Evolutionary conservation across 768 basidiomycete species (phyloP), one percentile per base, ranked within the genome.

Genomic region (Leccinellum rugosiceps): DNA sequence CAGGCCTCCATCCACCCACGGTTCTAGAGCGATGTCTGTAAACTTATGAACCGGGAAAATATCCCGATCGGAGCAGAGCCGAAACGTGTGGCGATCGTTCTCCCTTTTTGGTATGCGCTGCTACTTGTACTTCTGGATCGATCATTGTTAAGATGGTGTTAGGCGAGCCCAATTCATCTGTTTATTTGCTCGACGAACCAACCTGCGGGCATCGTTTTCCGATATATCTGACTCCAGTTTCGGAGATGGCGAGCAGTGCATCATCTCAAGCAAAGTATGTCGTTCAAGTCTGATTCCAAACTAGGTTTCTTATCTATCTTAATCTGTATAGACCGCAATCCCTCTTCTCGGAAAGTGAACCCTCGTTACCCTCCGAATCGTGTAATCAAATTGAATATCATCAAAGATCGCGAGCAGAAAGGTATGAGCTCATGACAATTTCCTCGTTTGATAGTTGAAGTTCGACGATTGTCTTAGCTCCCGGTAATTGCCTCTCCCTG

Each of bases 1-100:
- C 80, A 83, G 21, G 85, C 94, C 30, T 97, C 96, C 76, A 96
- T 98, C 94, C 94, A 97, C 73, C 90, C 95, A n/a, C 96, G 98
- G 75, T 99, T 99, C 88, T 92, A 96, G 74, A 91, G 90, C 44
- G 97, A 98, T 70, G 97, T 98, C 48, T 76, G 98, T 59, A 98
- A 98, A 77, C 96, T 96, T 25, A 98, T 99, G 96, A 91, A 77
- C 70, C 72, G 98, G 66, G 97, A 98, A 44, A 83, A 85, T 98
- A 25, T 25, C 25, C 25, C 25, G 25, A 25, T 25, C 4, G 25
- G 25, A 25, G 25, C 3, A 25, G 25, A 25, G 25, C 4, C 25
- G 25, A 25, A 25, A 25, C 25, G 25, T 4, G 25, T 25, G 25
- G 25, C 25, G 25, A 25, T 25, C 67, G 90, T 93, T 21, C 81